Evolutionary conservation across 805 yeast genomes (phyloP).

Genomic region (Wickerhamomyces alni): DNA sequence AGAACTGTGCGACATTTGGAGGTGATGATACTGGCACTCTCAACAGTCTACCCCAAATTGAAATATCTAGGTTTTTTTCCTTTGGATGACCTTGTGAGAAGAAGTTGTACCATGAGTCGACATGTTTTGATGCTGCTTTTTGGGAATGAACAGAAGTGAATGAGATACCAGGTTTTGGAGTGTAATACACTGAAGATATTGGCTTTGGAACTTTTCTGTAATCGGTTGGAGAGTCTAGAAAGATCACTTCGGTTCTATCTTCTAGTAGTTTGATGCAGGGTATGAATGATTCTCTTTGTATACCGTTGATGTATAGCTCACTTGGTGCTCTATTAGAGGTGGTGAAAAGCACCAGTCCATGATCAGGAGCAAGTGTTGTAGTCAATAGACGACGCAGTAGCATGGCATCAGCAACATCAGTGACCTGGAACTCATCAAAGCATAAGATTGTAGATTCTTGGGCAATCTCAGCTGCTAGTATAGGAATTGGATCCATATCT

Average conservation of each 20-base stretch:
- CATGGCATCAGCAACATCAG: constrained; percentile 99
- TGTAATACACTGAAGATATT: constrained; percentile 68
- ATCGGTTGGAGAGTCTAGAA: constrained; percentile 86
- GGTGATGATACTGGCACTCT: constrained; percentile 71
- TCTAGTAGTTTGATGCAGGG: constrained; percentile 87
- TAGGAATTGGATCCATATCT: constrained; percentile 78
- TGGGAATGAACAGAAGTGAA: constrained; percentile 46
- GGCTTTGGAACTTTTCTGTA: constrained; percentile 88
- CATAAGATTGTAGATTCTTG: constrained; percentile 72
- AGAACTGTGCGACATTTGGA: constrained; percentile 81
- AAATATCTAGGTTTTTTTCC: constrained; percentile 31
- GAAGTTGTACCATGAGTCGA: constrained; percentile 71
- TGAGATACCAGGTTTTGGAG: constrained; percentile 58
- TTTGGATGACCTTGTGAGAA: constrained; percentile 58
- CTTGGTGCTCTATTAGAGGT: constrained; percentile 95
- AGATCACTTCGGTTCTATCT: constrained; percentile 66
- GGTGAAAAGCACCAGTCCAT: constrained; percentile 85
- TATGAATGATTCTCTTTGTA: constrained; percentile 84
- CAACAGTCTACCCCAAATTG: constrained; percentile 87
- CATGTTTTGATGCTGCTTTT: constrained; percentile 52
- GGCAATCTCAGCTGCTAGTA: constrained; percentile 79
- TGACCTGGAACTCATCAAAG: constrained; percentile 96
- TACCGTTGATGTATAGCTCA: constrained; percentile 88
- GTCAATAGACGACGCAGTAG: constrained; percentile 70
- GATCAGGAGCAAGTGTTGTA: constrained; percentile 59